Percentiles rank a stretch among this genome's conserved stretches.
phyloP scores from a whole-genome alignment of 306 rosid genomes.

The Cicer yamashitae region DNA sequence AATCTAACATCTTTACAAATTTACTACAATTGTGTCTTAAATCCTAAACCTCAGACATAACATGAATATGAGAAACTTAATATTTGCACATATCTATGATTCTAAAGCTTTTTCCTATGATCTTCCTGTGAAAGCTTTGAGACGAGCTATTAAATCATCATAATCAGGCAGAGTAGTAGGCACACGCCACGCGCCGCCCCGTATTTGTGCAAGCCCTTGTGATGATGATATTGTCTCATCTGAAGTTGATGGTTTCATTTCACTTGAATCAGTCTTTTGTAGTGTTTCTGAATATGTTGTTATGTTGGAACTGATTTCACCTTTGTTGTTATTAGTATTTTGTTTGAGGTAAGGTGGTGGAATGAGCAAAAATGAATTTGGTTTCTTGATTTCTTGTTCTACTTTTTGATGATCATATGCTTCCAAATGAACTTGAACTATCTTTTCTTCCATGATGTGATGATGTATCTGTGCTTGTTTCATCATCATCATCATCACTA shows the following conservation, averaged over 20 bases:
- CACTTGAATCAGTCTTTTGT: conserved; percentile 19
- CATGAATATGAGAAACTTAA: too few species aligned
- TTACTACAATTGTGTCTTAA: too few species aligned
- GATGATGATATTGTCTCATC: conserved; percentile 31
- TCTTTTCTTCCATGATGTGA: conserved; percentile 51
- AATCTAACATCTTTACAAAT: too few species aligned
- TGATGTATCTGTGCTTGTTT: conserved; percentile 51
- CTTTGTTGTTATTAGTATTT: conserved; percentile 43
- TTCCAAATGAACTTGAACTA: conserved; percentile 60
- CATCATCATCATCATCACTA: conserved; percentile 57
- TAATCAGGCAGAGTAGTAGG: conserved; percentile 81
- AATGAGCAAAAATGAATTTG: conserved; percentile 45
- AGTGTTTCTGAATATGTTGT: conserved; percentile 18
- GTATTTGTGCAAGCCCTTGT: conserved; percentile 39
- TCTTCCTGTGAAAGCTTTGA: conserved; percentile 59
- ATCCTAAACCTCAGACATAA: too few species aligned
- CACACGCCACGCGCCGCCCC: conserved; percentile 41
- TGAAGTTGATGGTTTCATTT: conserved; percentile 13
- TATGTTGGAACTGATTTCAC: conserved; percentile 45
- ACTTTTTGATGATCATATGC: conserved; percentile 44
- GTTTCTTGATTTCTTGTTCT: conserved; percentile 47
- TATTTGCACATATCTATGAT: too few species aligned
- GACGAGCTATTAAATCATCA: conserved; percentile 66
- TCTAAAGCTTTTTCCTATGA: conserved; percentile 24
- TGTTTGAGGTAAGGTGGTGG: conserved; percentile 78